Conservation (phyloP, 139 green algal species). For the Edaphochlamys debaryana region DNA sequence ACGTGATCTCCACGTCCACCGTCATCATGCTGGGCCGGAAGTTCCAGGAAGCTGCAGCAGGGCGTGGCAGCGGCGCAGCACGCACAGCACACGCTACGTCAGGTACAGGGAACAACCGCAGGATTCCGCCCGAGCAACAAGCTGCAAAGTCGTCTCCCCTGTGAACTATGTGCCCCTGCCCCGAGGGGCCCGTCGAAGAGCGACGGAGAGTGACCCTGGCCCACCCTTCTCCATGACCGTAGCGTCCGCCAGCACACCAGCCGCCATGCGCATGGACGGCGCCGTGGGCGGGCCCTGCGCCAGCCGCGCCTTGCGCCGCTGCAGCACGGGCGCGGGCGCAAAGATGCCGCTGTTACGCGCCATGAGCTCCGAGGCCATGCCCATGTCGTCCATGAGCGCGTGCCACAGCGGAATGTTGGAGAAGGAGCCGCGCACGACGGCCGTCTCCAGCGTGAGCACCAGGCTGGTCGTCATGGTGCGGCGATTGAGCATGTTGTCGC, state of each 20-base stretch:
- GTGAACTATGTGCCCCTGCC: no score
- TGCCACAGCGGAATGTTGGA: constrained; percentile 77
- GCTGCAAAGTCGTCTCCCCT: no score
- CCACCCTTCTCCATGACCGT: no score
- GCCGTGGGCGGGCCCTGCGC: no score
- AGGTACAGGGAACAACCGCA: not conserved
- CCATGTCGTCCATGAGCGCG: constrained; percentile 45
- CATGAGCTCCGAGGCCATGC: constrained; percentile 8
- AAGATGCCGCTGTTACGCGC: constrained; percentile 19
- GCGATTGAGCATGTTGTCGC: constrained; percentile 18
- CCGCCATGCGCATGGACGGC: no score
- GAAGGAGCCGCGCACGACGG: constrained; percentile 71
- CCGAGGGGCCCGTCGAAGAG: no score
- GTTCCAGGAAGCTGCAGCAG: constrained; percentile 31
- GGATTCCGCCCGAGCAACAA: no score
- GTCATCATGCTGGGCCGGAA: constrained; percentile 56
- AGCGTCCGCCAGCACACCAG: no score
- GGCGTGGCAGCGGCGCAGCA: not conserved
- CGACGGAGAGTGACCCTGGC: no score
- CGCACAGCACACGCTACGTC: not conserved
- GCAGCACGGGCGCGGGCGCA: not conserved
- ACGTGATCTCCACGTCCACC: constrained; percentile 37
- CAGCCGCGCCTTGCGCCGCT: no score
- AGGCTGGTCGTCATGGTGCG: constrained; percentile 47
- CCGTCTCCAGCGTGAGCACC: constrained; percentile 55